These are phyloP conservation scores for Sporisorium sorghi DNA, from an alignment of 1,284 basidiomycete species.

Conservation along the genomic window DNA sequence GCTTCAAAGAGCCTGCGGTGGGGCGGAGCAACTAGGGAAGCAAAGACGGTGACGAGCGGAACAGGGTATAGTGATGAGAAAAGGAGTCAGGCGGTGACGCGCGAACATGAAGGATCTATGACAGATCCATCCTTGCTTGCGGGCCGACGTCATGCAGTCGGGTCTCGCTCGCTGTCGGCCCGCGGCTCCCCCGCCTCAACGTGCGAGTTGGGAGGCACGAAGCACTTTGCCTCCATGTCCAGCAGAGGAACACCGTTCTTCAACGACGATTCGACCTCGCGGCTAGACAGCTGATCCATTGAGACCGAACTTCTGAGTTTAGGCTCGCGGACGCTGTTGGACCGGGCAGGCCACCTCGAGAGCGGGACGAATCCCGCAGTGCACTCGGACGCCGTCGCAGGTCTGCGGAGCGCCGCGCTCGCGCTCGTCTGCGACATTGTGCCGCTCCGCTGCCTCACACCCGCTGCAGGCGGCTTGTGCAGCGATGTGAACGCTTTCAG, in stretches of 20 bases:
- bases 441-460: slow-evolving; percentile 6
- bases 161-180: not conserved
- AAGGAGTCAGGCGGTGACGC: not conserved
- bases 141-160: not conserved
- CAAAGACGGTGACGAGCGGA: not conserved
- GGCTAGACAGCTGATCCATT: too few species aligned
- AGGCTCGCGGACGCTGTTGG: too few species aligned
- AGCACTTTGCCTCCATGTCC: slow-evolving; percentile 11
- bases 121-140: not conserved
- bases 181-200: not conserved
- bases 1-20: not conserved
- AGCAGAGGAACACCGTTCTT: not conserved
- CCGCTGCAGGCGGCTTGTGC: slow-evolving; percentile 6
- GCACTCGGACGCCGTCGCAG: not conserved
- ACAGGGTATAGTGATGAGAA: not conserved
- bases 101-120: not conserved
- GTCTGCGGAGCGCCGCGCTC: not conserved
- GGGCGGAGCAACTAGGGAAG: not conserved
- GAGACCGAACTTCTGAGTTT: too few species aligned
- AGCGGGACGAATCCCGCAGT: not conserved
- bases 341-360: too few species aligned
- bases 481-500: not conserved
- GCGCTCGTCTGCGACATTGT: not conserved
- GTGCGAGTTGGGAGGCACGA: not conserved
- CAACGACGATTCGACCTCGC: too few species aligned